Evolutionary conservation across 2,329 filamentous ascomycete species (phyloP).

Genomic region (Chaetomium olivaceum): DNA sequence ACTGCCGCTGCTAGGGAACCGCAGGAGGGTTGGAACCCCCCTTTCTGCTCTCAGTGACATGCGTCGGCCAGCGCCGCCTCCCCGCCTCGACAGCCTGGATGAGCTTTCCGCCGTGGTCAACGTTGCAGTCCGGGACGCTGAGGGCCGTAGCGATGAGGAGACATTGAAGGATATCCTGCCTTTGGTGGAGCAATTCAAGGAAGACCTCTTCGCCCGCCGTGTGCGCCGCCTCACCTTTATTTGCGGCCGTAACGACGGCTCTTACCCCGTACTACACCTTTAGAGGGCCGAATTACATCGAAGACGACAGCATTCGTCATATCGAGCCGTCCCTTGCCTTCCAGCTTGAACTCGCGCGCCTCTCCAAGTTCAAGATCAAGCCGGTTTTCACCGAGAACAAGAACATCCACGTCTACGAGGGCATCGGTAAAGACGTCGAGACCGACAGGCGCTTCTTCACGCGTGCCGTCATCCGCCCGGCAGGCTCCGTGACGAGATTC

Average conservation of each 20-base stretch:
- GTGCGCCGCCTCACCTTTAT: conserved; percentile 95
- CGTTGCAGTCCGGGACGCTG: conserved; percentile 84
- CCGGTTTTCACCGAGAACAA: conserved; percentile 99
- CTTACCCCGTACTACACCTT: conserved; percentile 97
- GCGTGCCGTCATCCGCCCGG: conserved; percentile 89
- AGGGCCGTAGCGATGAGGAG: conserved; percentile 79
- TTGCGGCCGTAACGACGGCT: conserved; percentile 89
- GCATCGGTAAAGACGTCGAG: conserved; percentile 88
- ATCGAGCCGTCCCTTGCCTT: conserved; percentile 95
- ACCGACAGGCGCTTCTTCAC: conserved; percentile 99
- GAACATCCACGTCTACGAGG: conserved; percentile 98
- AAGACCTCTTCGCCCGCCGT: conserved; percentile 76
- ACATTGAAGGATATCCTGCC: conserved; percentile 72
- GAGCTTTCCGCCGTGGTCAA: conserved; percentile 92
- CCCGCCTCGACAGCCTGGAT: conserved; percentile 61
- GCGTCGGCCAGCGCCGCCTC: conserved; percentile 58
- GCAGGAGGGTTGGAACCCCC: conserved; percentile 60
- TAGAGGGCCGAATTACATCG: conserved; percentile 84
- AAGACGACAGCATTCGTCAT: conserved; percentile 96
- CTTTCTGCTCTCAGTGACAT: conserved; percentile 74
- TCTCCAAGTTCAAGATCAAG: conserved; percentile 97
- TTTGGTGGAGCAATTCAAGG: conserved; percentile 77
- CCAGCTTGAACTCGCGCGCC: conserved; percentile 92
- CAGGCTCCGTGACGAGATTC: conserved; percentile 93
- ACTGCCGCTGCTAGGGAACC: conserved; percentile 62